Evolutionary conservation across 2,329 filamentous ascomycete species (phyloP), one percentile per base, ranked within the genome.

Genomic region (Fusarium gaditjirri): DNA sequence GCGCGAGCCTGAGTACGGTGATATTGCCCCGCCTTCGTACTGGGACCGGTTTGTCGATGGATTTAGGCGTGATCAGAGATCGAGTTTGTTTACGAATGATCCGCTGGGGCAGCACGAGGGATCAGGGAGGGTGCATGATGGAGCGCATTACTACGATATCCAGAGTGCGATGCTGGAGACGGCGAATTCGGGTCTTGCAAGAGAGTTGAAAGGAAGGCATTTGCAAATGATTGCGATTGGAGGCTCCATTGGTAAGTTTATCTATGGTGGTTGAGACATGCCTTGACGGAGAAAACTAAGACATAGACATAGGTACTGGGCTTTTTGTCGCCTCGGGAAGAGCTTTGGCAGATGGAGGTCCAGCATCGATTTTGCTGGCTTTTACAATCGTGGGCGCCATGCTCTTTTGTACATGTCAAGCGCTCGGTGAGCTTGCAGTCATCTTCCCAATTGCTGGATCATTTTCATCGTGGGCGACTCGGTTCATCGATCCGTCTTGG

Each of bases 191-290:
- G 90, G 92, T 12, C 86, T 98, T 55, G 90, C 92, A 55, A 87
- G 94, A 77, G 91, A 90, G 80, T 83, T 97, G 74, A 96, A 97
- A 83, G 90, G 91, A 25, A 88, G 94, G 52, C 95, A 98, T 84
- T 80, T 98, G 79, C 95, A 98, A 84, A 98, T 98, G 95, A 98
- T 98, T 85, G 95, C 95, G 19, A 97, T 98, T 74, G 94, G 94
- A 75, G 95, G 95, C 46, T 95, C 93, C 16, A 97, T 97, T 77
- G 93, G 93, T 89, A 84, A 43, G 81, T 74, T 71, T 42, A 46
- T 35, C 38, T 21, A 31, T 23, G 36, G 42, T 47, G 69, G 43
- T n/a, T 52, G 36, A 31, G 35, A 29, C 39, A 52, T 63, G 52
- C 23, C 27, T 62, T 27, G 41, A 59, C 29, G 27, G 39, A 35